phyloP scores from a whole-genome alignment of 2,329 filamentous ascomycete genomes.

The Xylariaceae sp. region DNA sequence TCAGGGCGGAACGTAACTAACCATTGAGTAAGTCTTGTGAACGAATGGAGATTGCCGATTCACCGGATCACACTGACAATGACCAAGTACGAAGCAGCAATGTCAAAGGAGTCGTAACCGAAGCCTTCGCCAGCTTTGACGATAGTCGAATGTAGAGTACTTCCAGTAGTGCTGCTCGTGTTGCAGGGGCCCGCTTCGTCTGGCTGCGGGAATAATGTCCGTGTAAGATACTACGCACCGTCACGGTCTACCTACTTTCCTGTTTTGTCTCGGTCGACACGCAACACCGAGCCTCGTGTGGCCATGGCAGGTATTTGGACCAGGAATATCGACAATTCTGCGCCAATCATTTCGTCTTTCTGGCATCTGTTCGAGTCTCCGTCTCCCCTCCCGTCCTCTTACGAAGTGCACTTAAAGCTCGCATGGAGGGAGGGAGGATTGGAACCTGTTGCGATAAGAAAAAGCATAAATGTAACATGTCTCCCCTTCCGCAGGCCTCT shows the following conservation, averaged over 20 bases:
- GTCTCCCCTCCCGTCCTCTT: slow-evolving; percentile 18
- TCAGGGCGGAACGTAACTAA: too few species aligned
- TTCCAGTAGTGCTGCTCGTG: background rate
- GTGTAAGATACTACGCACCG: background rate
- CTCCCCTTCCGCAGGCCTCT: slow-evolving; percentile 2
- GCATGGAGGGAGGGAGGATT: slow-evolving; percentile 11
- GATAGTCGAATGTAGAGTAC: background rate
- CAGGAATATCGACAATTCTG: slow-evolving; percentile 13
- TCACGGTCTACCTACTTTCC: slow-evolving; percentile 9
- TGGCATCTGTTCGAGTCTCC: slow-evolving; percentile 7
- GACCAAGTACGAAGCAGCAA: background rate
- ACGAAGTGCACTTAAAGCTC: slow-evolving; percentile 7
- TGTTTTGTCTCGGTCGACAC: slow-evolving; percentile 17
- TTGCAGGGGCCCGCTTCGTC: background rate
- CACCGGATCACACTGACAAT: background rate
- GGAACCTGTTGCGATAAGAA: slow-evolving; percentile 4
- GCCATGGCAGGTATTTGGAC: slow-evolving; percentile 10
- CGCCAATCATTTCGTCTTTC: slow-evolving; percentile 17
- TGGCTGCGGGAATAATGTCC: slow-evolving; percentile 2
- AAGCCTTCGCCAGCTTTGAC: background rate
- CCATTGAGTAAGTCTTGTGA: background rate
- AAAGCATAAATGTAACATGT: slow-evolving; percentile 5
- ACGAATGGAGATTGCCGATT: background rate
- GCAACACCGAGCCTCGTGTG: slow-evolving; percentile 16
- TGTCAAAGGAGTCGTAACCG: background rate